Base-by-base conservation (phyloP, 495 filamentous ascomycete genomes). In the Neurospora pannonica region DNA sequence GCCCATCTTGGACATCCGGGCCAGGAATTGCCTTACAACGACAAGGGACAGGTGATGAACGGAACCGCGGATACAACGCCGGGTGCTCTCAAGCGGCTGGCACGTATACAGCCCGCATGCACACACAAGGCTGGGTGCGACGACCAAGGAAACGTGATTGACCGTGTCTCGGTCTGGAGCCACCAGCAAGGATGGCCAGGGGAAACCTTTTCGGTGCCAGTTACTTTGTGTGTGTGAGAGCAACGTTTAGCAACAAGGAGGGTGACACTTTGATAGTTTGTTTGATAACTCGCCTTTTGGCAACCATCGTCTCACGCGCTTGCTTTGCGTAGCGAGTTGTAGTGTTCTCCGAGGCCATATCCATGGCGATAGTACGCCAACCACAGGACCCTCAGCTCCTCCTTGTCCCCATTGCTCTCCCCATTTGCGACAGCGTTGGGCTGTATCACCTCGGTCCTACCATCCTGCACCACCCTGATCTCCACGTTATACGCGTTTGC, bases 271-370 rank as follows among this genome's bases (percentile, higher is more conserved):
- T 67, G 28, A 67, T 67, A 13, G 15, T 34, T 67, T 67, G 54
- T 3, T 34, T 34, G 54, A 28, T 9, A 67, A 67, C 28, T 67
- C 28, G 54, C 54, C 28, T 67, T 40, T 36, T 54, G 70, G 71
- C 71, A 70, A 34, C 28, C 62, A 31, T 40, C 71, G 71, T 76
- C 70, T 80, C 75, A 86, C 62, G 74, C 28, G 21, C 48, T 74
- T 42, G 77, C 78, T 82, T 83, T 89, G 75, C 89, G 78, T 72
- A 99, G 83, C 31, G 95, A 97, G 79, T 98, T 99, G 83, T 98
- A 99, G 84, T 99, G 96, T 86, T 98, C 95, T 15, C 96, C 96
- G 21, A 98, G 84, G 3, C 94, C 94, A 84, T 94, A 98, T 71
- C 90, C 90, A 84, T 98, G 94, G 75, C 92, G 86, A 83, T 98